Evolutionary conservation across 108 stramenopile genomes (phyloP).

Genomic region (Cylindrotheca closterium): DNA sequence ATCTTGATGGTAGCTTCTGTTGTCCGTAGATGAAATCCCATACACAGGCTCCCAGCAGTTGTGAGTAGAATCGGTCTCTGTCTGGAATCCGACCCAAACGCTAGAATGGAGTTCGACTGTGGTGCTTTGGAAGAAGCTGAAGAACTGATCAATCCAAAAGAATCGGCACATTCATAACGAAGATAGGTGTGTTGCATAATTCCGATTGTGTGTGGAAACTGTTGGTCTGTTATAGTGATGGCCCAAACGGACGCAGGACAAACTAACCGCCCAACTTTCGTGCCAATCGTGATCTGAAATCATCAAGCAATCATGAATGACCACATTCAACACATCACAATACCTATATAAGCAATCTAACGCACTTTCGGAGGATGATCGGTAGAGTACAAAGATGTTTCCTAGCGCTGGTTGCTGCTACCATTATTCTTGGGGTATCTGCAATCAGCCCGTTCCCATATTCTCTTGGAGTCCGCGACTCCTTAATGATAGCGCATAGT

Average conservation of each 20-base stretch:
- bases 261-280: too few relatives aligned
- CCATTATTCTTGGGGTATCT: background rate
- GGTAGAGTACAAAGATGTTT: too few relatives aligned
- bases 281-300: too few relatives aligned
- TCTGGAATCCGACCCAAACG: constrained; percentile 33
- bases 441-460: constrained; percentile 33
- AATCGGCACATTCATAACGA: constrained; percentile 88
- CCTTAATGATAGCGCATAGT: constrained; percentile 93
- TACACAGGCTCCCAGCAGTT: constrained; percentile 64
- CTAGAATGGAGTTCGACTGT: constrained; percentile 59
- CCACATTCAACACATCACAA: too few relatives aligned
- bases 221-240: background rate
- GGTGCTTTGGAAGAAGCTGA: constrained; percentile 62
- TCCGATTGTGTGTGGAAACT: background rate
- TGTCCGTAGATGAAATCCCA: constrained; percentile 60
- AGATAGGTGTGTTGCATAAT: constrained; percentile 83
- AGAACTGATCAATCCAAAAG: constrained; percentile 66
- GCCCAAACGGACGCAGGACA: too few relatives aligned
- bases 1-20: constrained; percentile 58
- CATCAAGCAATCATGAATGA: too few relatives aligned
- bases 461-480: constrained; percentile 85
- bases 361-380: too few relatives aligned
- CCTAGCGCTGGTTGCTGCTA: background rate
- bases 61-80: constrained; percentile 48
- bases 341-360: too few relatives aligned